phyloP scores from a whole-genome alignment of 208 protist genomes.

The Crithidia brevicula region DNA sequence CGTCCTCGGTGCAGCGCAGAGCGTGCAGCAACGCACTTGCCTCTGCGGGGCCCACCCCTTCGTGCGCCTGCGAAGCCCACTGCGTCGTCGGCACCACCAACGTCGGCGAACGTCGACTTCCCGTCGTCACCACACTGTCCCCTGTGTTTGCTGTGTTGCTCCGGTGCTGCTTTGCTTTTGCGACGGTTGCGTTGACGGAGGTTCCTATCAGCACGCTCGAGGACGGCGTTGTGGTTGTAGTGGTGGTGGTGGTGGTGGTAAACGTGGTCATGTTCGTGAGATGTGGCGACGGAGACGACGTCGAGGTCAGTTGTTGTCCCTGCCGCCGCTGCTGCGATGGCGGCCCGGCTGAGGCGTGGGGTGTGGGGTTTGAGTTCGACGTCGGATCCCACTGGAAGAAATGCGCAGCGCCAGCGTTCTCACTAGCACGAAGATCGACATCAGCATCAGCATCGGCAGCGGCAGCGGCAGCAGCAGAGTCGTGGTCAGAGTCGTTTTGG shows the following conservation, averaged over 20 bases:
- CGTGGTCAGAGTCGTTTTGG: background rate
- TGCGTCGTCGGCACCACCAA: constrained; percentile 16
- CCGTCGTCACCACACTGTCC: background rate
- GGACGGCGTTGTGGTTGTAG: background rate
- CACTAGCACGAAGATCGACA: too few species aligned
- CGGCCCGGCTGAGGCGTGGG: background rate
- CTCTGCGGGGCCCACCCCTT: constrained; percentile 14
- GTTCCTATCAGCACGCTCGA: background rate
- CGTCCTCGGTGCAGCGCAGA: constrained; percentile 17
- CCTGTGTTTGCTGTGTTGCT: background rate
- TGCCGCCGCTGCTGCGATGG: constrained; percentile 1
- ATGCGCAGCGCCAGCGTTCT: too few species aligned
- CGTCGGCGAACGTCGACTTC: constrained; percentile 23
- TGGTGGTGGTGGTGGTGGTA: constrained; percentile 9
- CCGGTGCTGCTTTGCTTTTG: background rate
- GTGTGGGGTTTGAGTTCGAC: constrained; percentile 39
- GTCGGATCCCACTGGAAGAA: constrained; percentile 81
- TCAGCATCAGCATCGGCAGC: background rate
- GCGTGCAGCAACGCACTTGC: constrained; percentile 31
- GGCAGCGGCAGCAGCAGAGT: background rate
- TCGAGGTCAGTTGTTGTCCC: constrained; percentile 5
- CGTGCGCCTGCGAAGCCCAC: background rate
- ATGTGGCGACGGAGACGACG: constrained; percentile 30
- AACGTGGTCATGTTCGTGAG: constrained; percentile 23
- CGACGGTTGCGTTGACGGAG: background rate